Percentiles rank a stretch among this genome's conserved stretches.
Evolutionary conservation across 805 yeast genomes (phyloP).

Genomic region (Isabelozyma gotoi): DNA sequence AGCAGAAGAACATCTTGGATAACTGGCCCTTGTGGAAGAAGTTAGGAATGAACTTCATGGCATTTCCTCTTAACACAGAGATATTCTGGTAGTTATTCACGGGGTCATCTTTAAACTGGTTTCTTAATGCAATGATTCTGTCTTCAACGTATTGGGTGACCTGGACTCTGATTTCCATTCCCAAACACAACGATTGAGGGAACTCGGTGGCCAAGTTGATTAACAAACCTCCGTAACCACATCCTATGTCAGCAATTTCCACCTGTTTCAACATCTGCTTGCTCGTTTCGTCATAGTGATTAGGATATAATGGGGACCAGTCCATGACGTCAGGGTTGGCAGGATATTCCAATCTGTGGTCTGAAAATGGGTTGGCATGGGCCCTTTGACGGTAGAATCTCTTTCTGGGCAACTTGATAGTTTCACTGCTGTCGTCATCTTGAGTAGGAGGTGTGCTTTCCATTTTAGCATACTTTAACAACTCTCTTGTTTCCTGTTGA

Average conservation of each 20-base stretch:
- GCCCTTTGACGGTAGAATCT: constrained; percentile 95
- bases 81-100: constrained; percentile 69
- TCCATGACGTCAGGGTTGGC: constrained; percentile 78
- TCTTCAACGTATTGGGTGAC: constrained; percentile 97
- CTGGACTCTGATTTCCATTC: constrained; percentile 97
- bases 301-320: constrained; percentile 79
- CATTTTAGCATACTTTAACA: constrained; percentile 46
- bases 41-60: constrained; percentile 96
- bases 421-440: constrained; percentile 12
- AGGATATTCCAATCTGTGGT: constrained; percentile 90
- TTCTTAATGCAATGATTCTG: constrained; percentile 84
- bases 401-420: constrained; percentile 69
- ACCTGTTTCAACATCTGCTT: constrained; percentile 53
- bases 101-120: constrained; percentile 38
- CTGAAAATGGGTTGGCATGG: constrained; percentile 96
- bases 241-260: constrained; percentile 93
- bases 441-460: constrained; percentile 19
- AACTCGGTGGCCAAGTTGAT: constrained; percentile 76
- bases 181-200: constrained; percentile 74
- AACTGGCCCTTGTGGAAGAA: constrained; percentile 83
- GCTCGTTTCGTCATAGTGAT: constrained; percentile 42
- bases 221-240: constrained; percentile 94
- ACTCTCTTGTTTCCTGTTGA: constrained; percentile 44
- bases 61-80: constrained; percentile 88
- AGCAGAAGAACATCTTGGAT: constrained; percentile 92